Evolutionary conservation across 805 yeast species (phyloP).

Genomic region (Yarrowia sp.): DNA sequence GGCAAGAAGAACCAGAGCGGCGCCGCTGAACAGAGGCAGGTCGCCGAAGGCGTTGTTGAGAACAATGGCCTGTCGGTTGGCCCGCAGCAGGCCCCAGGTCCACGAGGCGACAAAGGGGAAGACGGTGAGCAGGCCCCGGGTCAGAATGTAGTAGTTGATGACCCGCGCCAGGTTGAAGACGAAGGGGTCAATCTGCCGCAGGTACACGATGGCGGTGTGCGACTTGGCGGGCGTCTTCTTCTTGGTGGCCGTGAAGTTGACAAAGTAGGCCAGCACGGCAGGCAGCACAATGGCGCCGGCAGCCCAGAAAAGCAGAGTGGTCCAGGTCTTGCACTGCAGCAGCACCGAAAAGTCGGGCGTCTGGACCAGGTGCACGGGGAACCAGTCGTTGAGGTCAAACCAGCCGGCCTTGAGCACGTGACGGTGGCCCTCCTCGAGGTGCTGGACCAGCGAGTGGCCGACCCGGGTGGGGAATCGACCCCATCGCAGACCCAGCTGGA

Average conservation of each 20-base stretch:
- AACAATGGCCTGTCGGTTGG: constrained; percentile 26
- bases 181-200: constrained; percentile 50
- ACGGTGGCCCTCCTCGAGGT: constrained; percentile 11
- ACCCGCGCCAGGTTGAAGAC: constrained; percentile 51
- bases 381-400: constrained; percentile 26
- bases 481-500: constrained; percentile 27
- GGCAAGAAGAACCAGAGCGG: constrained; percentile 40
- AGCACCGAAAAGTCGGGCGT: constrained; percentile 29
- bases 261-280: constrained; percentile 34
- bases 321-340: constrained; percentile 32
- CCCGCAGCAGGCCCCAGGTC: constrained; percentile 27
- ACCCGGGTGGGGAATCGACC: constrained; percentile 25
- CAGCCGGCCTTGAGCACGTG: constrained; percentile 24
- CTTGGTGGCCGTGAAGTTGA: constrained; percentile 38
- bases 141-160: constrained; percentile 41
- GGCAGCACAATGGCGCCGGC: constrained; percentile 35
- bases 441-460: constrained; percentile 23
- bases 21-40: constrained; percentile 38
- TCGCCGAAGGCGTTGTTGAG: constrained; percentile 38
- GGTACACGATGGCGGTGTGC: constrained; percentile 31
- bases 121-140: constrained; percentile 33
- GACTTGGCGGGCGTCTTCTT: constrained; percentile 28
- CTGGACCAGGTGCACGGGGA: constrained; percentile 24
- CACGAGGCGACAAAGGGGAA: constrained; percentile 23
- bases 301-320: constrained; percentile 36